phyloP scores from a whole-genome alignment of 2,329 filamentous ascomycete genomes.

The Lasiodiplodia gonubiensis region DNA sequence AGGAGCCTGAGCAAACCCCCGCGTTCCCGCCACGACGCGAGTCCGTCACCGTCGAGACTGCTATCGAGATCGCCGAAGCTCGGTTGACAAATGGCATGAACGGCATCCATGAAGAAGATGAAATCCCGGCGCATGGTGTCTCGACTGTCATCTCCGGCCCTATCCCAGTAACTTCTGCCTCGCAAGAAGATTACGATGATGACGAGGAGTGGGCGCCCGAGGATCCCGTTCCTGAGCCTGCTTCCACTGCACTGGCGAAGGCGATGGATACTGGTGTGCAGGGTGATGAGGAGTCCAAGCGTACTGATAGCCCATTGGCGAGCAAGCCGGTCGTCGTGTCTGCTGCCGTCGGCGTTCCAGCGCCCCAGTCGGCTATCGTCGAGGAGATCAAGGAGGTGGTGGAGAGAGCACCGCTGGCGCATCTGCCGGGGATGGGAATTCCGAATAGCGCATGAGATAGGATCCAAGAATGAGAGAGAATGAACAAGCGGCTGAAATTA shows the following conservation, averaged over 20 bases:
- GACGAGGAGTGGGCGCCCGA: neutral
- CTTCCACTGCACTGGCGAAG: neutral
- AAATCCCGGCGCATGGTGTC: neutral
- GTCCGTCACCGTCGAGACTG: conserved; percentile 16
- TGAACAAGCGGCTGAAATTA: neutral
- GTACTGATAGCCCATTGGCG: conserved; percentile 19
- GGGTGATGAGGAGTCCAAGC: neutral
- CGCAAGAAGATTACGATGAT: neutral
- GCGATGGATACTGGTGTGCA: neutral
- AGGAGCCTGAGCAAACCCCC: neutral
- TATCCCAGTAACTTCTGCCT: neutral
- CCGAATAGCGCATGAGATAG: conserved; percentile 16
- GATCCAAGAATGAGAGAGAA: neutral
- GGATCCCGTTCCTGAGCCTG: neutral
- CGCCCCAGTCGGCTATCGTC: conserved; percentile 11
- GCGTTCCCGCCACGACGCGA: neutral
- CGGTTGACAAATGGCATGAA: neutral
- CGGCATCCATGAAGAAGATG: neutral
- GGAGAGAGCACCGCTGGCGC: conserved; percentile 17
- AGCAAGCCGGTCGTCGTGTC: conserved; percentile 15
- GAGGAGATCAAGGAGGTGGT: conserved; percentile 14
- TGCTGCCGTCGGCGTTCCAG: conserved; percentile 10
- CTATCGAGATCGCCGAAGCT: conserved; percentile 5
- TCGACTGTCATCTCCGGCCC: conserved; percentile 15
- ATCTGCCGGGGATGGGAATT: conserved; percentile 26